Conservation (phyloP, 31 red algal species). For the Bonnemaisonia californica region DNA sequence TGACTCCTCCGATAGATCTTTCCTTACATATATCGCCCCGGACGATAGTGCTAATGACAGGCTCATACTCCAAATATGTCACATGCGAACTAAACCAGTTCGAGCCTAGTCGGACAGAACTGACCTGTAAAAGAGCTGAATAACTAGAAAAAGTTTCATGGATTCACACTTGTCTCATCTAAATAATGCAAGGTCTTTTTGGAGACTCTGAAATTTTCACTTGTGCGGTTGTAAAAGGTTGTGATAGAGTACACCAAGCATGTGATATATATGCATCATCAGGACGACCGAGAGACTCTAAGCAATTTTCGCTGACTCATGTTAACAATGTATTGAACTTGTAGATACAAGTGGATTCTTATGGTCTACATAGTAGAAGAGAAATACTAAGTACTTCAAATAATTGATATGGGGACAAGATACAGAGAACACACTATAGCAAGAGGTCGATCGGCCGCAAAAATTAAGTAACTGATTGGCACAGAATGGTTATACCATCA, state of each 20-base stretch:
- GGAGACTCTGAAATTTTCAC: neutral
- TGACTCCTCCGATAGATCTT: neutral
- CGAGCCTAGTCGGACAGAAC: neutral
- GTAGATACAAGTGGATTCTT: neutral
- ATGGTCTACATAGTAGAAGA: constrained; percentile 1
- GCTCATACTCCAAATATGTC: neutral
- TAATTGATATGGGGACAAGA: neutral
- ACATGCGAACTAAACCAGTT: neutral
- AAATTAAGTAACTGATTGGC: neutral
- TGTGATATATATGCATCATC: too few relatives aligned
- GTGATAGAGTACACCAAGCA: too few relatives aligned
- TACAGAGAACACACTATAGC: neutral
- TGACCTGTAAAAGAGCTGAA: neutral
- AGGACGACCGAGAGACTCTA: too few relatives aligned
- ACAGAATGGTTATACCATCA: constrained; percentile 15
- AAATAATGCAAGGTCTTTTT: constrained; percentile 6
- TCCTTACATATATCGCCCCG: constrained; percentile 13
- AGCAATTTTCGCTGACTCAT: neutral
- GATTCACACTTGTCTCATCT: neutral
- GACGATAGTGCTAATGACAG: constrained; percentile 10
- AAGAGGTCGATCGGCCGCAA: too few relatives aligned
- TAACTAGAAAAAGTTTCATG: neutral
- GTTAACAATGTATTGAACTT: neutral
- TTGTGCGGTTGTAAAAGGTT: too few relatives aligned
- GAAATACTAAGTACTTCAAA: neutral